Percentiles rank a stretch among this genome's conserved stretches.
Conservation (phyloP, 108 stramenopile species). For the Pseudonitzschia multistriata region DNA sequence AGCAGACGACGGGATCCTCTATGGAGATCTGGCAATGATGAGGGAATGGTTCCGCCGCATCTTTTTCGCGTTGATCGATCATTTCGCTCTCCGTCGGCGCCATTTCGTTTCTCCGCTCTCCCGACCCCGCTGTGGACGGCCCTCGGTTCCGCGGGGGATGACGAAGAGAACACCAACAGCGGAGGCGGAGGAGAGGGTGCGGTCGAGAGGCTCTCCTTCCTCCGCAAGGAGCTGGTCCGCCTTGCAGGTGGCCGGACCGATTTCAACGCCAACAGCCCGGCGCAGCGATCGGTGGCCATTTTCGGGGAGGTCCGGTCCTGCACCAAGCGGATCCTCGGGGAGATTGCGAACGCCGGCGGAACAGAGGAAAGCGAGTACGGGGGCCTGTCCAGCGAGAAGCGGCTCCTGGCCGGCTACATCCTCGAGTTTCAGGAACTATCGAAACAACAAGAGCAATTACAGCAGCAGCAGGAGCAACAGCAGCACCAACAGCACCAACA, state of each 20-base stretch:
- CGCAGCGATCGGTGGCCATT: constrained; percentile 66
- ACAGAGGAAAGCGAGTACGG: neutral
- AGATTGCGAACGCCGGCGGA: constrained; percentile 19
- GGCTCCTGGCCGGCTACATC: constrained; percentile 53
- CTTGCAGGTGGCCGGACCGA: neutral
- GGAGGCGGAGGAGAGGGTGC: too few species aligned
- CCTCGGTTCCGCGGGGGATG: too few species aligned
- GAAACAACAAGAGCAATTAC: constrained; percentile 7
- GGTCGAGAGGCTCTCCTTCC: neutral
- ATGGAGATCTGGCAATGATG: too few species aligned
- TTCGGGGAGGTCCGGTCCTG: constrained; percentile 41
- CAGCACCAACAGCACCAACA: neutral
- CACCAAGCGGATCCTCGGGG: constrained; percentile 22
- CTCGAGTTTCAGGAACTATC: constrained; percentile 49
- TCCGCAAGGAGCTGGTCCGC: neutral
- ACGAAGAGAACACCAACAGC: too few species aligned
- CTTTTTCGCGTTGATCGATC: too few species aligned
- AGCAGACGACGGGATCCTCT: too few species aligned
- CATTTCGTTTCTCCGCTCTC: too few species aligned
- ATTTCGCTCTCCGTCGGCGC: too few species aligned
- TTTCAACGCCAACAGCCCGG: constrained; percentile 72
- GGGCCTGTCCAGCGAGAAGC: constrained; percentile 12
- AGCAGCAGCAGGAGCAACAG: neutral
- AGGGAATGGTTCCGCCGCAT: too few species aligned
- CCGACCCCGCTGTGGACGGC: too few species aligned